These are phyloP conservation scores for Entomophthora muscae DNA, from an alignment of 371 early-diverging fungal species.

Conservation along the genomic window DNA sequence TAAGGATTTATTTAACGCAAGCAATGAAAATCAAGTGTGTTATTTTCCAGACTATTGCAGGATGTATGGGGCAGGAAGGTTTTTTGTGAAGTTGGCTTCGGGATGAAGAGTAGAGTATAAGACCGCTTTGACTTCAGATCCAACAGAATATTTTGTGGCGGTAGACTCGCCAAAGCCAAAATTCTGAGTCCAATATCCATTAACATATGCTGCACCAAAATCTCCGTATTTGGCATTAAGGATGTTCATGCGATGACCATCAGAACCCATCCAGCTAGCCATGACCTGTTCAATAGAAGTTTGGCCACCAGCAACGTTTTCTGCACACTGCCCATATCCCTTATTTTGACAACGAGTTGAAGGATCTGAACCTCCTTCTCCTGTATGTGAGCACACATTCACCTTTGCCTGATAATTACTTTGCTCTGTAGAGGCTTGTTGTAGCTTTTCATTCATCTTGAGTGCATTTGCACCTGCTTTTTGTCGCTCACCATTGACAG, in stretches of 20 bases:
- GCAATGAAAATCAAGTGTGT: no score
- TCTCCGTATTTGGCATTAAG: constrained; percentile 4
- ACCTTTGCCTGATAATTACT: constrained; percentile 14
- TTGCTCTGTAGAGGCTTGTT: constrained; percentile 14
- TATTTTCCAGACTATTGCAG: no score
- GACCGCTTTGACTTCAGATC: neutral
- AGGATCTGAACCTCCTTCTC: constrained; percentile 11
- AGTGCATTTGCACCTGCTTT: neutral
- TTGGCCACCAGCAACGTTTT: constrained; percentile 24
- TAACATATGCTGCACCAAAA: neutral
- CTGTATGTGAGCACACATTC: constrained; percentile 15
- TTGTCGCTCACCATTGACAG: neutral
- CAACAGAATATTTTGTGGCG: neutral
- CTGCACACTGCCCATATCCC: constrained; percentile 13
- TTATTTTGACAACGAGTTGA: constrained; percentile 10
- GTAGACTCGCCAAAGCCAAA: neutral
- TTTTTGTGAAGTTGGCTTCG: neutral
- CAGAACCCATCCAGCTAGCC: constrained; percentile 13
- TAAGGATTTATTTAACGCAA: no score
- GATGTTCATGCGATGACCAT: constrained; percentile 11
- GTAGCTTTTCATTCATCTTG: neutral
- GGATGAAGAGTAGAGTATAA: neutral
- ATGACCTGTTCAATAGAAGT: constrained; percentile 14
- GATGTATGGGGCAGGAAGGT: neutral
- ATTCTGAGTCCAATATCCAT: neutral